phyloP scores from a whole-genome alignment of 768 basidiomycete species.

The Paxillus rubicundulus region DNA sequence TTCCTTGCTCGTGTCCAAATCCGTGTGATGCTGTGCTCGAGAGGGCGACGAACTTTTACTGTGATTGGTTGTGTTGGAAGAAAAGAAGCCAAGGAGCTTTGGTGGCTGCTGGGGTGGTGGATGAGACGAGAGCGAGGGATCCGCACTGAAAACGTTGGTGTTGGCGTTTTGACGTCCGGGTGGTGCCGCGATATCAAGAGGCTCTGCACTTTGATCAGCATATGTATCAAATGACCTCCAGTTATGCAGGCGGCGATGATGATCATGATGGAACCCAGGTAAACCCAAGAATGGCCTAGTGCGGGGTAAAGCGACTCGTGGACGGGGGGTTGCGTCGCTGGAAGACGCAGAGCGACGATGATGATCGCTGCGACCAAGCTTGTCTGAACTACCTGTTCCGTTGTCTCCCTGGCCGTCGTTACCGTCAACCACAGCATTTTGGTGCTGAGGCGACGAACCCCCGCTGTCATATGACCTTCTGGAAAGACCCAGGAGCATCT shows the following conservation, averaged over 20 bases:
- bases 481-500: slow-evolving; percentile 24
- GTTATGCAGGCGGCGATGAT: slow-evolving; percentile 2
- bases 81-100: slow-evolving; percentile 28
- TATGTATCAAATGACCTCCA: slow-evolving; percentile 2
- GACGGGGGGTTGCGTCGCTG: slow-evolving; percentile 50
- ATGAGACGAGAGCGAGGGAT: slow-evolving; percentile 12
- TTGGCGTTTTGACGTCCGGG: slow-evolving; percentile 11
- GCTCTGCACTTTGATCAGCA: slow-evolving; percentile 16
- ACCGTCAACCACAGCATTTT: slow-evolving; percentile 2
- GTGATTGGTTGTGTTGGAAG: slow-evolving; percentile 40
- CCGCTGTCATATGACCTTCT: slow-evolving; percentile 23
- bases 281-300: slow-evolving; percentile 18
- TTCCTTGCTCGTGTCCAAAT: slow-evolving; percentile 32
- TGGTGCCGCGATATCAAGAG: slow-evolving; percentile 5
- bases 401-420: slow-evolving; percentile 6
- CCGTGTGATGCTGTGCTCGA: slow-evolving; percentile 24
- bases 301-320: slow-evolving; percentile 32
- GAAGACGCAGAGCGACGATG: slow-evolving; percentile 40
- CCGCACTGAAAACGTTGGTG: slow-evolving; percentile 6
- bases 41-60: slow-evolving; percentile 27
- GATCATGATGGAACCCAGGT: slow-evolving; percentile 12
- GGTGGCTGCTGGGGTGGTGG: slow-evolving; percentile 36
- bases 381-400: slow-evolving; percentile 6
- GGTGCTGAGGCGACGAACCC: slow-evolving; percentile 13
- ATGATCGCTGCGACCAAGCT: slow-evolving; percentile 16